Base-by-base conservation (phyloP, 768 basidiomycete genomes). In the Lentinus brumalis region DNA sequence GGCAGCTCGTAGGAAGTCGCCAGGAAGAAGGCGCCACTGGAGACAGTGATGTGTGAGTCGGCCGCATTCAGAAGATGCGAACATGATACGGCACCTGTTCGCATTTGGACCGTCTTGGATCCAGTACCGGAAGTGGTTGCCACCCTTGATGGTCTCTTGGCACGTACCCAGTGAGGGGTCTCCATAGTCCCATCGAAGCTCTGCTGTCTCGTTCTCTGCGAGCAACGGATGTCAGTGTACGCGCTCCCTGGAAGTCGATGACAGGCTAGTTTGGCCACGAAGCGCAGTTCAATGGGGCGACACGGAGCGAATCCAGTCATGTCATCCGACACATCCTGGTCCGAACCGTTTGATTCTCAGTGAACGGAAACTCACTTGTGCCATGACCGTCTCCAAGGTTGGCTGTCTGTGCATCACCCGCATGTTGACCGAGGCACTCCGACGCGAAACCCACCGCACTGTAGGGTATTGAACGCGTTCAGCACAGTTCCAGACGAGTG, bases 121-220 rank as follows among this genome's bases (percentile, higher is more conserved):
- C 94, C 93, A 96, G 72, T 94, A 96, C 42, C 94, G 84, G 70
- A 94, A 85, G 70, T 97, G 94, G 69, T 91, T 83, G 6, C 95
- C 95, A 2, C 94, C 94, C 65, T 91, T 70, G 44, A 96, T 81
- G 2, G 92, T 91, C 74, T 97, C 94, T 66, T 83, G 76, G 74
- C 95, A 96, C 1, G 94, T 84, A 0, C 95, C 95, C n/a, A 95
- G 73, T 53, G 85, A 77, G 0, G 86, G 83, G 66, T 96, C 86
- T 8, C 85, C 86, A 71, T 92, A 98, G 70, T 94, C 83, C 83
- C 85, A 94, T 39, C 95, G 82, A 29, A 96, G 85, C n/a, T 88
- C 89, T 8, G 86, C 85, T 0, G 89, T 89, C 71, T 97, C 87
- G 71, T 94, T 92, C 61, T 80, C 91, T 93, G 69, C 26, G 40